Evolutionary conservation across 441 rosid genomes (phyloP).

Genomic region (Pelargonium myrrhifolium): DNA sequence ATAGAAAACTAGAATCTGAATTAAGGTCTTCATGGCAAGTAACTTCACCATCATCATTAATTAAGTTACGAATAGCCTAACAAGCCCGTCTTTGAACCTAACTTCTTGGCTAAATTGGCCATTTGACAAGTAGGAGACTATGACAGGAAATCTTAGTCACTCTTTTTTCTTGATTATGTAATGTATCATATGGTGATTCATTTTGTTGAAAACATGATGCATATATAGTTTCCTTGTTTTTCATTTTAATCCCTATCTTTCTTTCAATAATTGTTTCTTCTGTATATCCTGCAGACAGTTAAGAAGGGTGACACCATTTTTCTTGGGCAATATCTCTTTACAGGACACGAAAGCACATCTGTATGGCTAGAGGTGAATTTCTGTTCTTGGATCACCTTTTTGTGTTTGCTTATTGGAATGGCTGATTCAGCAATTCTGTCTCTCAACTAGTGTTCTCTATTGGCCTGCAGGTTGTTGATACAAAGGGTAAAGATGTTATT

Average conservation of each 20-base stretch:
- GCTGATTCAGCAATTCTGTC: not conserved
- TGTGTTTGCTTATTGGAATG: not conserved
- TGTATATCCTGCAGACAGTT: slow-evolving; percentile 18
- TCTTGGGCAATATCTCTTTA: slow-evolving; percentile 27
- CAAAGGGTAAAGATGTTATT: slow-evolving; percentile 21
- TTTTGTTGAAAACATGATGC: not conserved
- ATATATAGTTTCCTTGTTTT: not conserved
- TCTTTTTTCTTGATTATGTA: not conserved
- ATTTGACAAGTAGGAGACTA: not conserved
- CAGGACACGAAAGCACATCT: slow-evolving; percentile 24
- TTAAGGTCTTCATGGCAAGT: not conserved
- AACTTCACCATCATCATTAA: not conserved
- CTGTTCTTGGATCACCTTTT: not conserved
- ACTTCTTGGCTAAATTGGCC: not conserved
- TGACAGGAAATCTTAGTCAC: not conserved
- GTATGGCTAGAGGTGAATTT: slow-evolving; percentile 24
- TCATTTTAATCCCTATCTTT: not conserved
- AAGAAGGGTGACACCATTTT: slow-evolving; percentile 23
- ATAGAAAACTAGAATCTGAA: not conserved
- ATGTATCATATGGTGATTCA: not conserved
- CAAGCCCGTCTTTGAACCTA: not conserved
- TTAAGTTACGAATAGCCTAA: not conserved
- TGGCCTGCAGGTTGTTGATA: slow-evolving; percentile 19
- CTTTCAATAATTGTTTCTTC: not conserved
- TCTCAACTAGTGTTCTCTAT: not conserved